Evolutionary conservation across 1,284 basidiomycete genomes (phyloP).

Genomic region (Golubevia sp.): DNA sequence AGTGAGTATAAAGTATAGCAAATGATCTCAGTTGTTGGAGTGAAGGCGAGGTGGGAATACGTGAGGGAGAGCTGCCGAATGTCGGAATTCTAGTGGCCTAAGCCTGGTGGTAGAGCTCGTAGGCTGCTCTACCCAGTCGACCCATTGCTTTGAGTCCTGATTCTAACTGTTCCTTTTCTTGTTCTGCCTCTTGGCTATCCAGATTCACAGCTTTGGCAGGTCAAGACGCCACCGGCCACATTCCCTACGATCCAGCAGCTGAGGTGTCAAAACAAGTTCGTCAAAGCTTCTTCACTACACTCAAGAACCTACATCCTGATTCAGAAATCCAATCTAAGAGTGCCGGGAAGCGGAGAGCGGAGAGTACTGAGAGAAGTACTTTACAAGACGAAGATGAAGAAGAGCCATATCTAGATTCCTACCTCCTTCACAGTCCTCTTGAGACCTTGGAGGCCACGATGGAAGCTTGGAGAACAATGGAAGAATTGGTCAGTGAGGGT

Average conservation of each 20-base stretch:
- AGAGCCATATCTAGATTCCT: conserved; percentile 45
- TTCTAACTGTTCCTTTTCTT: not conserved
- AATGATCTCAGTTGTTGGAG: too few species aligned
- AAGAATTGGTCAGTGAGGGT: conserved; percentile 37
- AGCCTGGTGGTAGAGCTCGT: too few species aligned
- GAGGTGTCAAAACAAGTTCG: conserved; percentile 34
- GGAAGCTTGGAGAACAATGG: conserved; percentile 48
- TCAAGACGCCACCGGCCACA: conserved; percentile 29
- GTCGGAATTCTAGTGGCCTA: too few species aligned
- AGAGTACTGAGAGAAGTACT: not conserved
- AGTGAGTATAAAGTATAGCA: conserved; percentile 20
- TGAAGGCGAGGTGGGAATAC: too few species aligned
- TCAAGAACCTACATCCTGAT: conserved; percentile 33
- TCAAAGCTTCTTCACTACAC: conserved; percentile 21
- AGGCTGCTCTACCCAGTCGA: not conserved
- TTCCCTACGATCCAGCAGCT: conserved; percentile 34
- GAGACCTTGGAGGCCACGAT: conserved; percentile 41
- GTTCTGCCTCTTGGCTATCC: not conserved
- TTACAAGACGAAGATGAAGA: conserved; percentile 7
- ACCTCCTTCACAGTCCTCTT: conserved; percentile 47
- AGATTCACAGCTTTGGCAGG: conserved; percentile 43
- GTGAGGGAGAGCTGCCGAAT: too few species aligned
- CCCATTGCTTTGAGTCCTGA: too few species aligned
- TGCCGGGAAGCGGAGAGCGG: not conserved
- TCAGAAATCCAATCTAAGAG: conserved; percentile 15